Percentiles rank a stretch among this genome's conserved stretches.
Evolutionary conservation across 2,329 filamentous ascomycete species (phyloP).

Genomic region (Calonectria ilicicola): DNA sequence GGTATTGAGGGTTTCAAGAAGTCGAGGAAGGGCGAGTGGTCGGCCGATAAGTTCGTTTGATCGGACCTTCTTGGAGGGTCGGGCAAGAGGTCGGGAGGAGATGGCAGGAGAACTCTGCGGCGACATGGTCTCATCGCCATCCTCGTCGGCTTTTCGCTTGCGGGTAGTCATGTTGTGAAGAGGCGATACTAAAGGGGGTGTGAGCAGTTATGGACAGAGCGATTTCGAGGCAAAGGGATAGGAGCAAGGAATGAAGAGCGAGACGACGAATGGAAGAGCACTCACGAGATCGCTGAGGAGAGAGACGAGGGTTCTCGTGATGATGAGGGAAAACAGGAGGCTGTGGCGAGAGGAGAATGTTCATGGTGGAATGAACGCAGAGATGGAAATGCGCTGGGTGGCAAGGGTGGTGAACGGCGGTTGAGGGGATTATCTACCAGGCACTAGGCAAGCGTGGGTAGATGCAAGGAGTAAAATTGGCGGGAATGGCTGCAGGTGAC

Average conservation of each 20-base stretch:
- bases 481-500: background rate
- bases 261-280: conserved; percentile 26
- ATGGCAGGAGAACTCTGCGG: conserved; percentile 85
- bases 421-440: conserved; percentile 30
- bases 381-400: conserved; percentile 11
- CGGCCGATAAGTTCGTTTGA: conserved; percentile 74
- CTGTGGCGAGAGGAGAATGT: conserved; percentile 71
- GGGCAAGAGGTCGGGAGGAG: conserved; percentile 74
- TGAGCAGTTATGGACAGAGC: conserved; percentile 35
- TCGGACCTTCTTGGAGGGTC: conserved; percentile 73
- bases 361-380: conserved; percentile 60
- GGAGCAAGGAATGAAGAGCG: background rate
- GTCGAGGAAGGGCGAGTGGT: conserved; percentile 70
- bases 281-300: conserved; percentile 68
- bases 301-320: conserved; percentile 66
- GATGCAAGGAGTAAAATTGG: background rate
- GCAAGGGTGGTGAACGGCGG: conserved; percentile 15
- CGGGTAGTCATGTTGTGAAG: conserved; percentile 66
- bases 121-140: conserved; percentile 89
- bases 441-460: conserved; percentile 3
- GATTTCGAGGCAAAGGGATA: background rate
- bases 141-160: conserved; percentile 90
- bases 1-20: conserved; percentile 94
- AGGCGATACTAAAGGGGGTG: conserved; percentile 52
- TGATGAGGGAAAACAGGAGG: conserved; percentile 70